phyloP scores from a whole-genome alignment of 768 basidiomycete species.

The Phylloporus sp. region DNA sequence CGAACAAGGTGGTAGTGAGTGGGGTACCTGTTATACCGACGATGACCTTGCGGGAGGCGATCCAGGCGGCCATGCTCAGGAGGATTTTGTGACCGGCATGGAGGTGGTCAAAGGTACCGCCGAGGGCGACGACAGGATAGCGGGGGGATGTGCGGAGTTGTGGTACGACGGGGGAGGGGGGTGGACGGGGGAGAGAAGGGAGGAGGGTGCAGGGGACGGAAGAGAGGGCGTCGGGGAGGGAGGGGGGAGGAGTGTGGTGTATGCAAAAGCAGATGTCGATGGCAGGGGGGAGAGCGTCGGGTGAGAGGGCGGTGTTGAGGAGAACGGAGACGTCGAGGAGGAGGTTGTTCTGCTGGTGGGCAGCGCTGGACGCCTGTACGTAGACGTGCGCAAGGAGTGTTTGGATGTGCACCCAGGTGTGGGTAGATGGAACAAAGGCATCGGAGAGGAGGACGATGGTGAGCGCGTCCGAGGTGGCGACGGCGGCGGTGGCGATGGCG shows the following conservation, averaged over 20 bases:
- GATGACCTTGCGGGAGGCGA: slow-evolving; percentile 74
- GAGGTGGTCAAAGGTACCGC: slow-evolving; percentile 97
- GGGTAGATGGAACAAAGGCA: slow-evolving; percentile 45
- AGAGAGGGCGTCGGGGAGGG: slow-evolving; percentile 38
- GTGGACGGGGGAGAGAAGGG: slow-evolving; percentile 5
- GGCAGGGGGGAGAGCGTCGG: slow-evolving; percentile 36
- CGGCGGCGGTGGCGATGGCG: slow-evolving; percentile 44
- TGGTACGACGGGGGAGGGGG: background rate
- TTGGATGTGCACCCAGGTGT: slow-evolving; percentile 65
- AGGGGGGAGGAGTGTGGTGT: slow-evolving; percentile 38
- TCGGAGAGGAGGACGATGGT: slow-evolving; percentile 62
- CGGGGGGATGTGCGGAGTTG: slow-evolving; percentile 7
- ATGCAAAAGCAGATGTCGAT: slow-evolving; percentile 40
- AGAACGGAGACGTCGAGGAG: slow-evolving; percentile 77
- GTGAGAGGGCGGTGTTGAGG: slow-evolving; percentile 51
- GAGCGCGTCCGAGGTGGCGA: slow-evolving; percentile 45
- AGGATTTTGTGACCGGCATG: slow-evolving; percentile 98
- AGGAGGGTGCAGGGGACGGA: slow-evolving; percentile 30
- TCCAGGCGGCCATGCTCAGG: slow-evolving; percentile 85
- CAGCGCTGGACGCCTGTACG: slow-evolving; percentile 75
- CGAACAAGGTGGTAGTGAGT: slow-evolving; percentile 2
- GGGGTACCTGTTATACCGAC: slow-evolving; percentile 79
- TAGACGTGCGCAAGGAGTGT: slow-evolving; percentile 77
- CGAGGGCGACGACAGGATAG: slow-evolving; percentile 75
- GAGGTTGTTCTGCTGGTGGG: slow-evolving; percentile 60